Percentiles rank a stretch among this genome's conserved stretches.
Evolutionary conservation across 805 yeast genomes (phyloP).

Genomic region (Candida cerambycidarum): DNA sequence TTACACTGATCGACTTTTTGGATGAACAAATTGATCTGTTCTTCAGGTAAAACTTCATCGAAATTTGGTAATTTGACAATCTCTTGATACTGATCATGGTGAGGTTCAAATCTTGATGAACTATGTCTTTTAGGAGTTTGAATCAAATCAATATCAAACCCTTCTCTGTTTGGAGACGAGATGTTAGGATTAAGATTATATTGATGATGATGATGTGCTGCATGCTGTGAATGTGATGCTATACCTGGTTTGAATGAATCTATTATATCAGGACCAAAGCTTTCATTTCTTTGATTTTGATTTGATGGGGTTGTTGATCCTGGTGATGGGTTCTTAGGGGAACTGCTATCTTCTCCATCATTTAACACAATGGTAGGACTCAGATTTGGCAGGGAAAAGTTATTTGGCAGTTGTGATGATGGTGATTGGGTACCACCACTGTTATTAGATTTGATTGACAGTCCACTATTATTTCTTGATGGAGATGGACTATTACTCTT

Average conservation of each 20-base stretch:
- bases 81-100: slow-evolving; percentile 41
- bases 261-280: slow-evolving; percentile 7
- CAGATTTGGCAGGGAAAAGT: slow-evolving; percentile 10
- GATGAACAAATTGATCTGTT: slow-evolving; percentile 74
- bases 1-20: slow-evolving; percentile 94
- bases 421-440: slow-evolving; percentile 17
- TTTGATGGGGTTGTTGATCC: background rate
- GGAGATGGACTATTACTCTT: slow-evolving; percentile 34
- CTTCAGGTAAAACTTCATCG: slow-evolving; percentile 81
- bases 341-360: slow-evolving; percentile 9
- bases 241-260: slow-evolving; percentile 16
- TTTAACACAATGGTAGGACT: slow-evolving; percentile 16
- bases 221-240: slow-evolving; percentile 23
- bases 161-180: slow-evolving; percentile 64
- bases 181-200: slow-evolving; percentile 30
- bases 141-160: slow-evolving; percentile 74
- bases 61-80: slow-evolving; percentile 79
- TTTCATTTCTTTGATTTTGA: background rate
- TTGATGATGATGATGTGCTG: slow-evolving; percentile 18
- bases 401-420: slow-evolving; percentile 17
- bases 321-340: background rate
- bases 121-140: slow-evolving; percentile 84
- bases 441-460: slow-evolving; percentile 23
- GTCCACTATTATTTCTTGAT: slow-evolving; percentile 30
- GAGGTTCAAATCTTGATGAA: slow-evolving; percentile 86